Base-by-base conservation (phyloP, 805 yeast genomes). In the Saccharomycopsis selenospora region DNA sequence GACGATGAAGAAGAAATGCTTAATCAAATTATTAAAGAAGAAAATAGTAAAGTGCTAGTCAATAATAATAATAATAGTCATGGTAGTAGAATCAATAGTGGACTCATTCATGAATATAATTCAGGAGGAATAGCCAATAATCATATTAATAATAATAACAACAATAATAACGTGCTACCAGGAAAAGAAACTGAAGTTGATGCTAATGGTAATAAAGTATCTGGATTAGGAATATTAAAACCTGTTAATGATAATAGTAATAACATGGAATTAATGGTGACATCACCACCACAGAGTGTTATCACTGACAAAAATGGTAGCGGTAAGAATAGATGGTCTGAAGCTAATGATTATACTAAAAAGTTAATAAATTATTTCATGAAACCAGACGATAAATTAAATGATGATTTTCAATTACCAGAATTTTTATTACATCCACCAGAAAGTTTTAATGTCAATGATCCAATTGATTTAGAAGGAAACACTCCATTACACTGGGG, bases 401-500 rank as follows among this genome's bases (percentile, higher is more conserved):
- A 66, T 3, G 65, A 68, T 40, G 67, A 59, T 25, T 42, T 55
- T 8, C 56, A 63, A 3, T 70, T 85, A 24, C 95, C 95, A 0
- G 77, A 74, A 22, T 80, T 85, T 58, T 67, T 86, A 13, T 67
- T 74, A 33, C 72, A 78, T 55, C 82, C 87, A 0, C 80, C 85
- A 2, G 70, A 73, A 22, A 82, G 76, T 47, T 81, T 84, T 57
- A 78, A 85, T 55, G 74, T 85, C 52, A 76, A 82, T 67, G 80
- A 71, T 61, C 86, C 84, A 46, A 86, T 93, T 23, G 99, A 93
- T 62, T 90, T 86, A 50, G 97, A 93, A 60, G 95, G 96, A 1
- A 95, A 93, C 61, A 85, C 96, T 0, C 84, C 95, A 1, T 80
- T 93, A 56, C 99, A 93, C 65, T 93, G 98, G 97, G 95, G 98